These are phyloP conservation scores for Phanerochaete carnosa DNA, from an alignment of 768 basidiomycete species.

Conservation along the genomic window DNA sequence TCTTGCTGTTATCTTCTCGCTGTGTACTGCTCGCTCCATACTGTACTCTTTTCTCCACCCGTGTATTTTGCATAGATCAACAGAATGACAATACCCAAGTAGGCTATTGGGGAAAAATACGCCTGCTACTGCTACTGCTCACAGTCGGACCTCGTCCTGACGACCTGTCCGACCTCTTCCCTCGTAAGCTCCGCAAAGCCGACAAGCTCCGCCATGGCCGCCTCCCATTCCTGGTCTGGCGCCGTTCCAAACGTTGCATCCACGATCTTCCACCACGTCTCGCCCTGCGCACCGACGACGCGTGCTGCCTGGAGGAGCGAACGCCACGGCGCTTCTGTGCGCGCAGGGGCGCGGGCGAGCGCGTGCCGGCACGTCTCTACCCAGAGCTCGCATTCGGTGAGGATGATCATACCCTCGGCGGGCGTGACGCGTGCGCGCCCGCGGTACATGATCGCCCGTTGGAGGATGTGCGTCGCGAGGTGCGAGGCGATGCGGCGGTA, in stretches of 20 bases:
- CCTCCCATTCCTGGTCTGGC: constrained; percentile 47
- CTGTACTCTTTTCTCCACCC: not conserved
- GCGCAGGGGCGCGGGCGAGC: constrained; percentile 43
- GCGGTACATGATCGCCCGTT: constrained; percentile 79
- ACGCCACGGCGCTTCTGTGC: constrained; percentile 74
- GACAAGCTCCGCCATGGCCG: constrained; percentile 44
- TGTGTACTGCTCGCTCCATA: not conserved
- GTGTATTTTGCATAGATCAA: not conserved
- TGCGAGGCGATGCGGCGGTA: constrained; percentile 75
- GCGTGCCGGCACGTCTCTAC: constrained; percentile 70
- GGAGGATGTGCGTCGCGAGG: constrained; percentile 74
- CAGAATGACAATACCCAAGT: constrained; percentile 1
- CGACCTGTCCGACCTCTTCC: constrained; percentile 56
- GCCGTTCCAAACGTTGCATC: constrained; percentile 44
- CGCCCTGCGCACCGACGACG: constrained; percentile 59
- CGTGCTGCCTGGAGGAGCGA: constrained; percentile 67
- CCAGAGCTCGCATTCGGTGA: constrained; percentile 79
- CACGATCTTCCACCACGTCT: constrained; percentile 44
- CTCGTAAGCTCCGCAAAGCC: constrained; percentile 61
- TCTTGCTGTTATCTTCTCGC: not conserved
- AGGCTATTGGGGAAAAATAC: not conserved
- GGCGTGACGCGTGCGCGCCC: constrained; percentile 57
- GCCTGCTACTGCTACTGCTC: constrained; percentile 2
- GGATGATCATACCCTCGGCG: constrained; percentile 57
- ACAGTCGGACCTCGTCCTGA: constrained; percentile 45